Percentiles rank a stretch among this genome's conserved stretches.
Evolutionary conservation across 2,329 filamentous ascomycete species (phyloP).

Genomic region (Kalaharituber pfeilii): DNA sequence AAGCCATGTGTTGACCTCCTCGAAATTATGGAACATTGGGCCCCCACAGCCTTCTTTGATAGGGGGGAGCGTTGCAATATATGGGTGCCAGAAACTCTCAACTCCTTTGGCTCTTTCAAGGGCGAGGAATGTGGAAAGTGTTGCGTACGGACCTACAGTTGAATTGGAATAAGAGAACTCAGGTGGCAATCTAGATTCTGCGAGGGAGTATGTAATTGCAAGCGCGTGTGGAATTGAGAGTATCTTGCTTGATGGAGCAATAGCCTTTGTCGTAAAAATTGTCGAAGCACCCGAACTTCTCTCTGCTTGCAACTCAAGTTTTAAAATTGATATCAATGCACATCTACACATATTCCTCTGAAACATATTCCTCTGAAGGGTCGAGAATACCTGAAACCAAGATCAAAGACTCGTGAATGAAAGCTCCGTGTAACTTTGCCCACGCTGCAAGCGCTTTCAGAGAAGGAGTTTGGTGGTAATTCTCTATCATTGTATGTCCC

Average conservation of each 20-base stretch:
- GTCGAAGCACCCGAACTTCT: neutral
- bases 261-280: slow-evolving; percentile 2
- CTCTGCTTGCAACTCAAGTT: neutral
- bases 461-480: neutral
- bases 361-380: too few species aligned
- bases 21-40: slow-evolving; percentile 20
- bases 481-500: neutral
- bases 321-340: too few species aligned
- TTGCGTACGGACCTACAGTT: slow-evolving; percentile 7
- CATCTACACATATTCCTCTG: too few species aligned
- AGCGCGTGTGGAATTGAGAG: slow-evolving; percentile 15
- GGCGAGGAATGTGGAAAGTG: slow-evolving; percentile 13
- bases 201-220: slow-evolving; percentile 12
- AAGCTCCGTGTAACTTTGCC: slow-evolving; percentile 13
- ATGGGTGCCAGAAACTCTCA: slow-evolving; percentile 20
- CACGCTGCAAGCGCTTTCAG: slow-evolving; percentile 12
- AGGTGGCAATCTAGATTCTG: slow-evolving; percentile 5
- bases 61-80: slow-evolving; percentile 17
- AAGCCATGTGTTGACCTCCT: slow-evolving; percentile 18
- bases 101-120: slow-evolving; percentile 8
- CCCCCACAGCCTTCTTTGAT: neutral
- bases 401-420: slow-evolving; percentile 12
- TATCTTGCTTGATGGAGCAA: slow-evolving; percentile 9
- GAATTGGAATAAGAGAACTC: slow-evolving; percentile 3
- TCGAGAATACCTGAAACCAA: slow-evolving; percentile 4